Evolutionary conservation across 1,284 basidiomycete genomes (phyloP), one percentile per base, ranked within the genome.

Genomic region (Microbotryum lychnidis-dioicae): DNA sequence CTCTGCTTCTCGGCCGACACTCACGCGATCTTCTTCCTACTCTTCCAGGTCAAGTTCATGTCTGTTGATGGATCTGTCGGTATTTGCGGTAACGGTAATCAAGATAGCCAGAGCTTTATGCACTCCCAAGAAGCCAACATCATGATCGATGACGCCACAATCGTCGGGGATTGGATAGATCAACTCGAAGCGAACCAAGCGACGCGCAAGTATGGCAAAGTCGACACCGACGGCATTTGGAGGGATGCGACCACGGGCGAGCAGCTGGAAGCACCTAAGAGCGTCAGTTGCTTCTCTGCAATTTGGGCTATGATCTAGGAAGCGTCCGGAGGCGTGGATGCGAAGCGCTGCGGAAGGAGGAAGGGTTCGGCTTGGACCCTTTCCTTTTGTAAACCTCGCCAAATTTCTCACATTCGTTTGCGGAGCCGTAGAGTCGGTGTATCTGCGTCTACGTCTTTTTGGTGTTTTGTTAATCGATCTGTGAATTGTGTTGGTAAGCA

Each of bases 71-170:
- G 83, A 65, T 77, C 81, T 68, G 82, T 88, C 33, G 82, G 81
- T 23, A 87, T 89, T 62, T 77, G 83, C 29, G 87, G 87, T 5
- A 84, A 81, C 60, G 84, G 84, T 9, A 86, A 85, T 71, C 83
- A 83, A 68, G 84, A 84, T 67, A 82, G 81, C n/a, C 85, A 87
- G 72, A 83, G 81, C 20, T 87, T 86, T 84, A 88, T 82, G 78
- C 87, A 89, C 74, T 84, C 82, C 48, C 84, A 87, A 68, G 87
- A 89, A 72, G 81, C 85, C 70, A 88, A 89, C 72, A 78, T 87
- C 61, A 83, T 89, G 80, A 78, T 89, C 54, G 87, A 89, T 73
- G 82, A 79, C 25, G 71, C 78, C 37, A 76, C 79, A 61, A 79
- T 87, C 57, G 83, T 85, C 49, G 69, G 73, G 46, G 84, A 85